Conservation (phyloP, 306 rosid species). For the Delonix regia region DNA sequence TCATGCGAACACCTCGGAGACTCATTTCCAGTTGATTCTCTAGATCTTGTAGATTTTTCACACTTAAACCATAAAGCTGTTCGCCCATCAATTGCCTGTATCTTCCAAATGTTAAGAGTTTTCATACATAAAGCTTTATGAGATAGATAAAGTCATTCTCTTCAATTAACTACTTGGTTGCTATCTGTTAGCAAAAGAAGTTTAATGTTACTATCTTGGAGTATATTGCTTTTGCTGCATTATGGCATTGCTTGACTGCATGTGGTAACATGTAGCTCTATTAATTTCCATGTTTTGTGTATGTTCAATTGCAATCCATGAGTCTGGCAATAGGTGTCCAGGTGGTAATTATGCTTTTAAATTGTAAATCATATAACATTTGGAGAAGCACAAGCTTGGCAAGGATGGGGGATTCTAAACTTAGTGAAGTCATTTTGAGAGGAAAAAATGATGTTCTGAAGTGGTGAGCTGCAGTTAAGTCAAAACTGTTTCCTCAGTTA, state of each 20-base stretch:
- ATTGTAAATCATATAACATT: not conserved
- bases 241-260: conserved; percentile 1
- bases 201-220: not conserved
- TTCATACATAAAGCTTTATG: not conserved
- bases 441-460: not conserved
- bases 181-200: not conserved
- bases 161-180: not conserved
- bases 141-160: conserved; percentile 11
- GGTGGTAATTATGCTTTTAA: not conserved
- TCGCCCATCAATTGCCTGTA: conserved; percentile 69
- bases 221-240: not conserved
- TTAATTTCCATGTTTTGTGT: not conserved
- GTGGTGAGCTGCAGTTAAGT: not conserved
- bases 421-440: conserved; percentile 1
- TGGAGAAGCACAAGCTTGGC: not conserved
- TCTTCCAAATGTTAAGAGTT: conserved; percentile 29
- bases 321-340: not conserved
- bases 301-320: not conserved
- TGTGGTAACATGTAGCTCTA: not conserved
- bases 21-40: conserved; percentile 69
- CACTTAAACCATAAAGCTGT: conserved; percentile 64
- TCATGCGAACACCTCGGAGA: conserved; percentile 61
- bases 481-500: not conserved
- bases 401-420: not conserved
- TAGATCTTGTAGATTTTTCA: conserved; percentile 61